phyloP scores from a whole-genome alignment of 1,284 basidiomycete species.

The Trichosporon sp. region DNA sequence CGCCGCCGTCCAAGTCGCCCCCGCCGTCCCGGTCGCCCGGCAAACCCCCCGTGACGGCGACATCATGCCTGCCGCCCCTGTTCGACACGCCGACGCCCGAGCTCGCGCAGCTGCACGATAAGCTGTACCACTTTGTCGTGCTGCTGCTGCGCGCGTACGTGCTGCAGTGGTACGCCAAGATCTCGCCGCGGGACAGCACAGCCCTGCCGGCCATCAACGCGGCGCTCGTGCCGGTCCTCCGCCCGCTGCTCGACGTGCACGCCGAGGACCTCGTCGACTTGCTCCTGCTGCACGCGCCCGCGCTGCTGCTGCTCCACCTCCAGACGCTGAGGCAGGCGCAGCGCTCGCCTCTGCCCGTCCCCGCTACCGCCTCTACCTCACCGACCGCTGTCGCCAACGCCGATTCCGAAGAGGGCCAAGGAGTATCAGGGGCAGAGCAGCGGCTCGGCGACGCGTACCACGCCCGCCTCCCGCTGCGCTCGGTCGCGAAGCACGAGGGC shows the following conservation, averaged over 20 bases:
- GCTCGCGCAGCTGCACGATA: conserved; percentile 11
- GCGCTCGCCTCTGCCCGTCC: background rate
- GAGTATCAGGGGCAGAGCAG: background rate
- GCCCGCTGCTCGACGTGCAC: conserved; percentile 19
- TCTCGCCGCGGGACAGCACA: conserved; percentile 35
- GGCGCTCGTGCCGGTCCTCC: conserved; percentile 21
- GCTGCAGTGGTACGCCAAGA: conserved; percentile 36
- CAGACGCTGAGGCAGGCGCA: conserved; percentile 18
- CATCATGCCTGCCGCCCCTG: conserved; percentile 4
- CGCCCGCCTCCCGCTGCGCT: conserved; percentile 31
- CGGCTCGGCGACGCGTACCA: conserved; percentile 23
- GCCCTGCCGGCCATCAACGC: conserved; percentile 16
- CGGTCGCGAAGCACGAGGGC: background rate
- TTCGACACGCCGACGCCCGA: conserved; percentile 3
- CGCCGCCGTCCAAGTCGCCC: background rate
- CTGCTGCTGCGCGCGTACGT: conserved; percentile 33
- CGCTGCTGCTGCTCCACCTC: conserved; percentile 27
- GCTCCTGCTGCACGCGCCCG: conserved; percentile 31
- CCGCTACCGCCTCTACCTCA: background rate
- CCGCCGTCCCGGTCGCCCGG: background rate
- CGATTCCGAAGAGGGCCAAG: background rate
- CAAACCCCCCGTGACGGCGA: background rate
- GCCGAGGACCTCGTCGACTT: conserved; percentile 19
- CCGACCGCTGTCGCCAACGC: background rate
- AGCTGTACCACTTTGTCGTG: conserved; percentile 18